These are phyloP conservation scores for Paramecium tetraurelia DNA, from an alignment of 73 alveolate species.

Conservation along the genomic window DNA sequence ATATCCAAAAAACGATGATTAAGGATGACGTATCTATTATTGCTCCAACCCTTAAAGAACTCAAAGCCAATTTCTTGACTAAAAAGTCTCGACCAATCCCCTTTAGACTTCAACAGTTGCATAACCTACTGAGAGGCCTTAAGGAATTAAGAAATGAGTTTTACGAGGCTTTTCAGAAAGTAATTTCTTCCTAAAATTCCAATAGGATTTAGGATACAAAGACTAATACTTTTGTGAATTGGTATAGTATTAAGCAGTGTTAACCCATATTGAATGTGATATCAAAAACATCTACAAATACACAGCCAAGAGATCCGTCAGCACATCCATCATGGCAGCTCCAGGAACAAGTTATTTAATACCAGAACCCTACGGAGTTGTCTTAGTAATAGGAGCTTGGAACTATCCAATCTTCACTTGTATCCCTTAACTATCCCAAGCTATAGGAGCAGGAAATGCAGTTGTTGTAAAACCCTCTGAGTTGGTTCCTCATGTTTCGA, in stretches of 20 bases:
- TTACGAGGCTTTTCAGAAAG: slow-evolving; percentile 60
- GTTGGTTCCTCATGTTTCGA: slow-evolving; percentile 79
- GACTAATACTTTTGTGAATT: slow-evolving; percentile 54
- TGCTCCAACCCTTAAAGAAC: slow-evolving; percentile 50
- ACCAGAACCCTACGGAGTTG: slow-evolving; percentile 94
- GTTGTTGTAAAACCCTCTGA: slow-evolving; percentile 93
- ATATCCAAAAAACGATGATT: slow-evolving; percentile 13
- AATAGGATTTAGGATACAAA: slow-evolving; percentile 68
- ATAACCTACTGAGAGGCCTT: slow-evolving; percentile 65
- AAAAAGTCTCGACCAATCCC: slow-evolving; percentile 63
- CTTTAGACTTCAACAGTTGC: slow-evolving; percentile 70
- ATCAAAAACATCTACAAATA: slow-evolving; percentile 58
- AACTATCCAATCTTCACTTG: slow-evolving; percentile 87
- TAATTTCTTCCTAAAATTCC: neutral
- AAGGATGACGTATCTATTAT: slow-evolving; percentile 51
- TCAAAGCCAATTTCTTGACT: slow-evolving; percentile 62
- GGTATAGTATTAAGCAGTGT: slow-evolving; percentile 35
- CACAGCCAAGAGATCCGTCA: slow-evolving; percentile 65
- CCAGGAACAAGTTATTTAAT: slow-evolving; percentile 71
- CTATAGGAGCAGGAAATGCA: slow-evolving; percentile 93
- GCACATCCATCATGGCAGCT: slow-evolving; percentile 65
- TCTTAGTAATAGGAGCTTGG: slow-evolving; percentile 93
- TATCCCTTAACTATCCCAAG: slow-evolving; percentile 75
- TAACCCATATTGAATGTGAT: slow-evolving; percentile 58
- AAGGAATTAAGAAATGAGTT: slow-evolving; percentile 68